phyloP scores from a whole-genome alignment of 2,329 filamentous ascomycete genomes.

The Elsinoe ampelina region DNA sequence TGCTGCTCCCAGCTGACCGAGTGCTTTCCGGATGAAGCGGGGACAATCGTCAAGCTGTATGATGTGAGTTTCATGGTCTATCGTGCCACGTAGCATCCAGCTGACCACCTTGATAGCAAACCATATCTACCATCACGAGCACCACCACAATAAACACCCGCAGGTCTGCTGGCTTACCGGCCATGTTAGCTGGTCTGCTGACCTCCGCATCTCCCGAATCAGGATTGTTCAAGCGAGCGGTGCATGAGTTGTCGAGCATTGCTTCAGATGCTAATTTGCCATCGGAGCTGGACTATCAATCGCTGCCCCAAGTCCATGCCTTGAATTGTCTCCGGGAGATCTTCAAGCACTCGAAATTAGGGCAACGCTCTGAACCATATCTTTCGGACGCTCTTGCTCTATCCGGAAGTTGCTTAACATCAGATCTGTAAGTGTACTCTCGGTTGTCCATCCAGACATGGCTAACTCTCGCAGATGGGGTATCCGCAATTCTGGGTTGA shows the following conservation, averaged over 20 bases:
- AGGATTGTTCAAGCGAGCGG: conserved; percentile 53
- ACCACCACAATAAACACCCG: conserved; percentile 74
- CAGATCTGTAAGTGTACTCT: conserved; percentile 52
- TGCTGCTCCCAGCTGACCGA: conserved; percentile 63
- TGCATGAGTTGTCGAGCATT: conserved; percentile 53
- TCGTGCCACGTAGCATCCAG: background rate
- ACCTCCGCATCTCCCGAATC: conserved; percentile 49
- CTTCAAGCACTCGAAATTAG: conserved; percentile 71
- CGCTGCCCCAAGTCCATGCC: conserved; percentile 83
- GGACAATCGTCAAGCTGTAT: conserved; percentile 30
- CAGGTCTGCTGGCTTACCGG: conserved; percentile 83
- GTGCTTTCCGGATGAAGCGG: conserved; percentile 35
- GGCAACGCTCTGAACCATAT: conserved; percentile 62
- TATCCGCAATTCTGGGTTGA: conserved; percentile 83
- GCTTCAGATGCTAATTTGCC: conserved; percentile 38
- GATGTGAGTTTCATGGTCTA: background rate
- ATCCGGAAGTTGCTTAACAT: conserved; percentile 70
- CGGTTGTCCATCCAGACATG: too few species aligned
- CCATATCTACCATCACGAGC: conserved; percentile 60
- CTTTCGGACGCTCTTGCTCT: conserved; percentile 66
- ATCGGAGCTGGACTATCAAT: conserved; percentile 44
- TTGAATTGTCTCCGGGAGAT: conserved; percentile 90
- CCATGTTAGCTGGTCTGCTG: conserved; percentile 73
- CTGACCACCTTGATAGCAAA: conserved; percentile 37
- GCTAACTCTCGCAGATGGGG: conserved; percentile 58